A percentile compares a stretch with the other conserved stretches of the same genome.
phyloP scores from a whole-genome alignment of 2,329 filamentous ascomycete genomes.

The Ceratocystis lukuohia region DNA sequence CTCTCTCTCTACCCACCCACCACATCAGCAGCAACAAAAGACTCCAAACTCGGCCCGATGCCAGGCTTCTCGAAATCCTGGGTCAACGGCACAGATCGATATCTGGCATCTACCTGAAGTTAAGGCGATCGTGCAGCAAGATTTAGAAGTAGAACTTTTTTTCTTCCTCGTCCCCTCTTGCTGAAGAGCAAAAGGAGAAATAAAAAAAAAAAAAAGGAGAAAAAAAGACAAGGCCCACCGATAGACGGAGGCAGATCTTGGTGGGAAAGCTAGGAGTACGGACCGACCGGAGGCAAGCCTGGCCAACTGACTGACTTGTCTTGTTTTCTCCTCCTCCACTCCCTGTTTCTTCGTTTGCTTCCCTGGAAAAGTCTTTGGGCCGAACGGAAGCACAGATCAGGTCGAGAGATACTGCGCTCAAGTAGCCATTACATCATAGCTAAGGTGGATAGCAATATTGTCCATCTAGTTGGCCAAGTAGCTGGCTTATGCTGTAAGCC shows the following conservation, averaged over 20 bases:
- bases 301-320: background rate
- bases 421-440: background rate
- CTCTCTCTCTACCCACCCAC: background rate
- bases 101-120: background rate
- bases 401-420: background rate
- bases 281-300: background rate
- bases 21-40: too few species aligned
- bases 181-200: background rate
- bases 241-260: background rate
- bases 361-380: background rate
- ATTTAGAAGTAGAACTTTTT: background rate
- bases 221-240: background rate
- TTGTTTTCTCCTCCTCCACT: background rate
- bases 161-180: background rate
- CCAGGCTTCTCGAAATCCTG: background rate
- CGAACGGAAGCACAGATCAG: constrained; percentile 1
- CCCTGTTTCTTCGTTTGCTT: background rate
- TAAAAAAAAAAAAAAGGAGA: background rate
- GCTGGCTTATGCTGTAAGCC: background rate
- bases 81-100: background rate
- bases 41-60: background rate
- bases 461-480: too few species aligned
- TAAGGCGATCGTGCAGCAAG: background rate
- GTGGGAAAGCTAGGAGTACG: background rate
- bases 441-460: background rate